phyloP scores from a whole-genome alignment of 768 basidiomycete genomes.

The Podaxis pistillaris region DNA sequence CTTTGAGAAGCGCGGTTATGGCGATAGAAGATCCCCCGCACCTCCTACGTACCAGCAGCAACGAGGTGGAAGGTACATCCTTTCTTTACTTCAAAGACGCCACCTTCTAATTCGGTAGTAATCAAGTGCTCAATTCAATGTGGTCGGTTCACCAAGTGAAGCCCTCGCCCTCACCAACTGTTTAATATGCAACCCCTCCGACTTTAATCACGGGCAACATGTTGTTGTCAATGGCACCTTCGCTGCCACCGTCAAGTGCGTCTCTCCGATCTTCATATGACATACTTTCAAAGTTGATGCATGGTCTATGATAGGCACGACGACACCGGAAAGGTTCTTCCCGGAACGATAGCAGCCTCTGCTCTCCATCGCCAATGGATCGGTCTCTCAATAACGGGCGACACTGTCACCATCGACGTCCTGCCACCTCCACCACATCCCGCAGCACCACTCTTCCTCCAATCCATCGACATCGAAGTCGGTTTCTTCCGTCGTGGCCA shows the following conservation, averaged over 20 bases:
- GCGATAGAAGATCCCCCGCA: conserved; percentile 19
- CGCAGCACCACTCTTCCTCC: conserved; percentile 58
- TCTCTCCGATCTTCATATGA: background rate
- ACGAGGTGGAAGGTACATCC: conserved; percentile 24
- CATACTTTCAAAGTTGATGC: background rate
- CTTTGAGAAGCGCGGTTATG: conserved; percentile 46
- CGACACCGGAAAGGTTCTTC: conserved; percentile 65
- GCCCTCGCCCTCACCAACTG: conserved; percentile 78
- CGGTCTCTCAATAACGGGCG: conserved; percentile 75
- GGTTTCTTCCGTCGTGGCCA: conserved; percentile 56
- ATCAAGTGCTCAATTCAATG: conserved; percentile 42
- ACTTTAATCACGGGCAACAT: conserved; percentile 73
- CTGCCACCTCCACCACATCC: conserved; percentile 53
- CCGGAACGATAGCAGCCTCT: conserved; percentile 75
- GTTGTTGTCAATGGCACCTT: conserved; percentile 72
- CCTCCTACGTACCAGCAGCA: conserved; percentile 14
- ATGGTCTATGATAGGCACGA: conserved; percentile 57
- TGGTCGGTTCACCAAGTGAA: conserved; percentile 62
- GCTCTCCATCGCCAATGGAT: conserved; percentile 87
- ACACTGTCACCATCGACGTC: conserved; percentile 68
- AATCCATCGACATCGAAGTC: conserved; percentile 79
- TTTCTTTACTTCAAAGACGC: background rate
- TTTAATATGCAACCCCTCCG: conserved; percentile 73
- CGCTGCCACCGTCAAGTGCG: conserved; percentile 73
- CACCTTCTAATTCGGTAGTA: background rate